Percentiles rank a stretch among this genome's conserved stretches.
Evolutionary conservation across 2,329 filamentous ascomycete genomes (phyloP).

Genomic region (Ophiosphaerella herpotricha): DNA sequence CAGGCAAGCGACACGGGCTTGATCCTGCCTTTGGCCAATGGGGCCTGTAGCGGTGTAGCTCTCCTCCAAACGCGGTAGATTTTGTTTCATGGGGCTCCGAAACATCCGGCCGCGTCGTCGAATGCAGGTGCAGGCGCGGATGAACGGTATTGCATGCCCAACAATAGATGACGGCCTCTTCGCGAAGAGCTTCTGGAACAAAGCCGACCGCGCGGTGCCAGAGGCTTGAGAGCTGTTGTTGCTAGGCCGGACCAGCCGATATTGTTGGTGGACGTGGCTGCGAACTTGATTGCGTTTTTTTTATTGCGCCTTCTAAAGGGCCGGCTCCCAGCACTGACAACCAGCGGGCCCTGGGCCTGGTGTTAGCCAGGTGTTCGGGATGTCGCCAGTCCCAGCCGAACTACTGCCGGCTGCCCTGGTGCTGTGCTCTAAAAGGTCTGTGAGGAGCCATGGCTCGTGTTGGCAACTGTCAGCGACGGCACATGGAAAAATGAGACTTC

Average conservation of each 20-base stretch:
- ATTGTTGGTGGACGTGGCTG: slow-evolving; percentile 1
- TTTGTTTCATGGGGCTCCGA: background rate
- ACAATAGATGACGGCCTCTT: background rate
- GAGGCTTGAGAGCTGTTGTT: background rate
- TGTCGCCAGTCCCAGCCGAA: slow-evolving; percentile 5
- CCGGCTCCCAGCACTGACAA: background rate
- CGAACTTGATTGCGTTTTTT: slow-evolving; percentile 8
- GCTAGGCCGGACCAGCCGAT: background rate
- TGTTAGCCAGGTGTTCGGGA: slow-evolving; percentile 9
- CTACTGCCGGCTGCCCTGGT: slow-evolving; percentile 3
- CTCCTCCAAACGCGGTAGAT: too few relatives aligned
- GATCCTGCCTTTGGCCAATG: too few relatives aligned
- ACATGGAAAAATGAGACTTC: too few relatives aligned
- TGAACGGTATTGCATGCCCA: background rate
- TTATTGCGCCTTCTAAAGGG: slow-evolving; percentile 3
- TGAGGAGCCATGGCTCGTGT: too few relatives aligned
- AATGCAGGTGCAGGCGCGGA: background rate
- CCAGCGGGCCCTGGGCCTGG: background rate
- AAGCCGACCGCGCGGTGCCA: background rate
- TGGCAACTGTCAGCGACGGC: too few relatives aligned
- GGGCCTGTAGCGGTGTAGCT: too few relatives aligned
- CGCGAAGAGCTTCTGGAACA: slow-evolving; percentile 10
- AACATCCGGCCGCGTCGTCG: background rate
- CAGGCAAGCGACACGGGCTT: too few relatives aligned
- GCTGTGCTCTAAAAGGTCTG: background rate